Evolutionary conservation across 2,329 filamentous ascomycete species (phyloP).

Genomic region (Xylariaceae sp.): DNA sequence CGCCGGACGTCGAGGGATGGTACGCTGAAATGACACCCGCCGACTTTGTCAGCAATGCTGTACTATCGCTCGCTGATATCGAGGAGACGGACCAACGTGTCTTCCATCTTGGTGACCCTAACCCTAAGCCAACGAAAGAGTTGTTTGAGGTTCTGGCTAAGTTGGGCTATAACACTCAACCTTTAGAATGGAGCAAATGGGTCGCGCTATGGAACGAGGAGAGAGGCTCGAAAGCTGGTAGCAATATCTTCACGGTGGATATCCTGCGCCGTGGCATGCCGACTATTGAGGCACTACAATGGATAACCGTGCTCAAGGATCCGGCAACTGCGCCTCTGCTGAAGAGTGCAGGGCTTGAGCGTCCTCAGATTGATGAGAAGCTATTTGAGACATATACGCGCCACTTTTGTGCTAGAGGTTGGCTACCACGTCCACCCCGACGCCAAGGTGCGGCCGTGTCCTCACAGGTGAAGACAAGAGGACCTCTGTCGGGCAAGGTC

Average conservation of each 20-base stretch:
- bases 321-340: constrained; percentile 62
- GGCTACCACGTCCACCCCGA: constrained; percentile 64
- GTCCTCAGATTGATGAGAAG: constrained; percentile 66
- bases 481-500: constrained; percentile 65
- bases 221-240: constrained; percentile 60
- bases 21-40: constrained; percentile 81
- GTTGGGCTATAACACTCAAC: constrained; percentile 69
- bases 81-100: constrained; percentile 60
- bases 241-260: constrained; percentile 73
- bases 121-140: constrained; percentile 62
- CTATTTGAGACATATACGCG: constrained; percentile 77
- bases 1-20: constrained; percentile 71
- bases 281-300: constrained; percentile 65
- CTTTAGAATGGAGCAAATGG: constrained; percentile 70
- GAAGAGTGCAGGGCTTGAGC: constrained; percentile 49
- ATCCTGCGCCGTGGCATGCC: constrained; percentile 81
- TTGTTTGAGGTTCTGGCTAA: constrained; percentile 64
- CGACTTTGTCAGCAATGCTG: constrained; percentile 74
- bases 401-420: constrained; percentile 77
- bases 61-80: constrained; percentile 67
- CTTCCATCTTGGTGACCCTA: constrained; percentile 73
- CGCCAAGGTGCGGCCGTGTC: constrained; percentile 34
- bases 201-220: constrained; percentile 70
- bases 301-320: constrained; percentile 72
- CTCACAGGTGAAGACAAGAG: constrained; percentile 39